Conservation (phyloP, 208 protist genomes). For the Phytomonas sp. region DNA sequence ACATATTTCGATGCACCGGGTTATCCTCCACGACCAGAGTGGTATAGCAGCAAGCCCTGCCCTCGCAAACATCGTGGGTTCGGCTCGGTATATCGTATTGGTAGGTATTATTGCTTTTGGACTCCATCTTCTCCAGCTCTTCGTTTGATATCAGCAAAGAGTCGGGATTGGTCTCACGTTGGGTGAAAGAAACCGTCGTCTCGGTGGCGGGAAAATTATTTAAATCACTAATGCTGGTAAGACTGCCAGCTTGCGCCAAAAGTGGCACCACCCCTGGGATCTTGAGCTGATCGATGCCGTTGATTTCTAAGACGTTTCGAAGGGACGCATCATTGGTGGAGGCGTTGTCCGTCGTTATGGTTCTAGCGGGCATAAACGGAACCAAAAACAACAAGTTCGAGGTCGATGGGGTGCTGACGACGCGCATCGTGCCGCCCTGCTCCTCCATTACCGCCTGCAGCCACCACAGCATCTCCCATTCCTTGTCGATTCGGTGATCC, state of each 20-base stretch:
- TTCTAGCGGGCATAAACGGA: slow-evolving; percentile 50
- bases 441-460: slow-evolving; percentile 58
- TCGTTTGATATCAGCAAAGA: not conserved
- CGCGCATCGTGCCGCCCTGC: slow-evolving; percentile 69
- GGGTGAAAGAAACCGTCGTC: not conserved
- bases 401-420: slow-evolving; percentile 25
- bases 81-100: not conserved
- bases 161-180: not conserved
- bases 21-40: slow-evolving; percentile 80
- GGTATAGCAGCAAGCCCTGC: slow-evolving; percentile 31
- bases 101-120: not conserved
- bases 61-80: not conserved
- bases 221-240: not conserved
- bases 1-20: slow-evolving; percentile 76
- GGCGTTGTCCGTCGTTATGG: not conserved
- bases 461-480: slow-evolving; percentile 33
- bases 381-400: slow-evolving; percentile 62
- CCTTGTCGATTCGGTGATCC: slow-evolving; percentile 8
- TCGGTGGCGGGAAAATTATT: not conserved
- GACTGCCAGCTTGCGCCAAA: not conserved
- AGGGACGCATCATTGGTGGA: not conserved
- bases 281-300: not conserved
- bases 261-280: not conserved
- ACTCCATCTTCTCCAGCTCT: not conserved
- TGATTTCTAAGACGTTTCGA: not conserved